A percentile compares a stretch with the other conserved stretches of the same genome.
phyloP scores from a whole-genome alignment of 2,329 filamentous ascomycete species.

The Furcasterigmium sp. region DNA sequence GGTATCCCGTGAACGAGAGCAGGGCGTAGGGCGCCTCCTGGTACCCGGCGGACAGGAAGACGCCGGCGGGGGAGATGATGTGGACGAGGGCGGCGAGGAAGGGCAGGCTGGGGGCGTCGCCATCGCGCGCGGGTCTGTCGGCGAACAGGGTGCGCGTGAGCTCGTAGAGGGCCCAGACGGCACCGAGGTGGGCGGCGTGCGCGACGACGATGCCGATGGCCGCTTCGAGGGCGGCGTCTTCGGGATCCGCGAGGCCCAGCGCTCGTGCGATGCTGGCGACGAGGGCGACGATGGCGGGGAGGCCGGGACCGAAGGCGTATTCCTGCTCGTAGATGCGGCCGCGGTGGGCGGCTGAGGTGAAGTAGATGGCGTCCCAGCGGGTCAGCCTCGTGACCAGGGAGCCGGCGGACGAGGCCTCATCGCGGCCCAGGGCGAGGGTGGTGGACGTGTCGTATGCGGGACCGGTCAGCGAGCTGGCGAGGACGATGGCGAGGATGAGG shows the following conservation, averaged over 20 bases:
- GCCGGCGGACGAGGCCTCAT: conserved; percentile 13
- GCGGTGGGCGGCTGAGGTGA: conserved; percentile 53
- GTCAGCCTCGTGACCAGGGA: conserved; percentile 53
- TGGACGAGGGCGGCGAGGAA: conserved; percentile 70
- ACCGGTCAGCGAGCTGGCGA: conserved; percentile 40
- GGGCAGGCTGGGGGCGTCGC: conserved; percentile 33
- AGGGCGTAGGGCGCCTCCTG: conserved; percentile 75
- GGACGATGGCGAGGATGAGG: conserved; percentile 57
- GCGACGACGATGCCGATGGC: conserved; percentile 62
- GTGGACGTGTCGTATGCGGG: conserved; percentile 78
- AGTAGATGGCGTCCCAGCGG: conserved; percentile 81
- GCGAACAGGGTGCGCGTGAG: conserved; percentile 55
- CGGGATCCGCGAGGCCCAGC: conserved; percentile 14
- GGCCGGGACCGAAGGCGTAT: conserved; percentile 66
- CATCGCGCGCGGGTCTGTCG: conserved; percentile 13
- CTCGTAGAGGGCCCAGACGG: conserved; percentile 65
- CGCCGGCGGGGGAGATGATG: conserved; percentile 77
- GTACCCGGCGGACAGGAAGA: conserved; percentile 87
- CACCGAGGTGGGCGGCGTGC: conserved; percentile 70
- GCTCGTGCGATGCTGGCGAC: conserved; percentile 22
- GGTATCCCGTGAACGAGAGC: conserved; percentile 68
- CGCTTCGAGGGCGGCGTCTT: conserved; percentile 24
- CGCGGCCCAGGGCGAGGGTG: conserved; percentile 34
- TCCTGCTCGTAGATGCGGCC: conserved; percentile 76
- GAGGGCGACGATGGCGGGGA: conserved; percentile 37